These are phyloP conservation scores for Exsudoporus frostii DNA, from an alignment of 768 basidiomycete species.

Conservation along the genomic window DNA sequence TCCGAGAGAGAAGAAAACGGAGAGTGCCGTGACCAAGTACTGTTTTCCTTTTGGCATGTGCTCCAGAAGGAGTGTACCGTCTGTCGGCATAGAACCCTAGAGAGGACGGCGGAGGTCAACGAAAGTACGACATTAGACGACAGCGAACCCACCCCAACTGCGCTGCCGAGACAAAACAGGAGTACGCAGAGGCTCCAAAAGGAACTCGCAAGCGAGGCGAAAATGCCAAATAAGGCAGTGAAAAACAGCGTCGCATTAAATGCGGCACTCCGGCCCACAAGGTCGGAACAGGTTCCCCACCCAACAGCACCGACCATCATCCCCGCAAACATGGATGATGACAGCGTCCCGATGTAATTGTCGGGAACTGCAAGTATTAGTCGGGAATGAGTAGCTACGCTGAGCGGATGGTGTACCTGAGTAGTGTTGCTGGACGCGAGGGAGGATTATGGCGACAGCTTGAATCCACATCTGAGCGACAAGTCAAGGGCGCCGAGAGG, in stretches of 20 bases:
- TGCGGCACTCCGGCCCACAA: constrained; percentile 82
- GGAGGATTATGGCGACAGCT: constrained; percentile 89
- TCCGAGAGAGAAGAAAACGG: constrained; percentile 94
- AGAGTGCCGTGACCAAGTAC: constrained; percentile 87
- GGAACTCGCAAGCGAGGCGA: constrained; percentile 69
- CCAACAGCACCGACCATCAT: constrained; percentile 96
- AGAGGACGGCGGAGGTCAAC: background rate
- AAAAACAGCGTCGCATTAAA: constrained; percentile 93
- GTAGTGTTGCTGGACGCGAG: constrained; percentile 92
- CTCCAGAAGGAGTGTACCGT: constrained; percentile 88
- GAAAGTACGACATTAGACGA: background rate
- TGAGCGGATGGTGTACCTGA: constrained; percentile 44
- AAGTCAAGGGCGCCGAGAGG: constrained; percentile 24
- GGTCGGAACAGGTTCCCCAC: constrained; percentile 92
- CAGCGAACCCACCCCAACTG: constrained; percentile 75
- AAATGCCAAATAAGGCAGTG: constrained; percentile 83
- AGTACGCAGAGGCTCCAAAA: constrained; percentile 69
- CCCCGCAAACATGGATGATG: constrained; percentile 88
- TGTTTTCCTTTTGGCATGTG: constrained; percentile 91
- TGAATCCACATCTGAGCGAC: constrained; percentile 85
- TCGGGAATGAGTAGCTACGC: constrained; percentile 11
- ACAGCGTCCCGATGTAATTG: constrained; percentile 73
- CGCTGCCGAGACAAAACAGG: constrained; percentile 86
- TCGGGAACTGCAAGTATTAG: constrained; percentile 55
- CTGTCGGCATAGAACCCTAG: constrained; percentile 94